Conservation (phyloP, 495 filamentous ascomycete species). For the Aspergillus ellipticus region DNA sequence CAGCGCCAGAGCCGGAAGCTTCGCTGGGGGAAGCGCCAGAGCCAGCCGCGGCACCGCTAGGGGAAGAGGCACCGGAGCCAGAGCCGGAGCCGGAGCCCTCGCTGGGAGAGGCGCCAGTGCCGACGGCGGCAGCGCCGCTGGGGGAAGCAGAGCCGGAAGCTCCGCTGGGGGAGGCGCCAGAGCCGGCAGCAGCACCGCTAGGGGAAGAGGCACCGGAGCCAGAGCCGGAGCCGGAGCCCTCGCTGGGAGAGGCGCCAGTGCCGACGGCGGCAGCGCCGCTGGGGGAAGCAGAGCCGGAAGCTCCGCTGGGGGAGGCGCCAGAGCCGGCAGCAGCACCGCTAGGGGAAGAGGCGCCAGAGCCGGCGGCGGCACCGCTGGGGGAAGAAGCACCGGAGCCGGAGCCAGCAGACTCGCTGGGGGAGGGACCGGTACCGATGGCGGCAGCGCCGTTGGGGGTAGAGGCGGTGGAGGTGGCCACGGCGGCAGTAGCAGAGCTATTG, state of each 20-base stretch:
- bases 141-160: neutral
- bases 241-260: neutral
- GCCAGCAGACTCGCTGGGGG: conserved; percentile 25
- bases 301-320: too few relatives aligned
- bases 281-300: neutral
- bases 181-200: neutral
- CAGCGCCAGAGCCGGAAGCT: neutral
- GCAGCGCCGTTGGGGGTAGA: conserved; percentile 31
- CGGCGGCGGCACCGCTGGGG: neutral
- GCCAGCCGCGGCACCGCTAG: conserved; percentile 13
- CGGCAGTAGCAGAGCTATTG: conserved; percentile 23
- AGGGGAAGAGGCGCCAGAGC: neutral
- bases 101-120: conserved; percentile 26
- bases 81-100: conserved; percentile 19
- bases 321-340: neutral
- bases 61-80: conserved; percentile 25
- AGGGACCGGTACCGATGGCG: conserved; percentile 9
- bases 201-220: conserved; percentile 11
- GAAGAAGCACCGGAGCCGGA: neutral
- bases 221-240: conserved; percentile 46
- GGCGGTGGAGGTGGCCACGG: conserved; percentile 42
- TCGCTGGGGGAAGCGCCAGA: neutral
- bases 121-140: conserved; percentile 1
- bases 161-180: neutral
- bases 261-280: neutral